Conservation (phyloP, 306 rosid genomes). For the Rosa rugosa region DNA sequence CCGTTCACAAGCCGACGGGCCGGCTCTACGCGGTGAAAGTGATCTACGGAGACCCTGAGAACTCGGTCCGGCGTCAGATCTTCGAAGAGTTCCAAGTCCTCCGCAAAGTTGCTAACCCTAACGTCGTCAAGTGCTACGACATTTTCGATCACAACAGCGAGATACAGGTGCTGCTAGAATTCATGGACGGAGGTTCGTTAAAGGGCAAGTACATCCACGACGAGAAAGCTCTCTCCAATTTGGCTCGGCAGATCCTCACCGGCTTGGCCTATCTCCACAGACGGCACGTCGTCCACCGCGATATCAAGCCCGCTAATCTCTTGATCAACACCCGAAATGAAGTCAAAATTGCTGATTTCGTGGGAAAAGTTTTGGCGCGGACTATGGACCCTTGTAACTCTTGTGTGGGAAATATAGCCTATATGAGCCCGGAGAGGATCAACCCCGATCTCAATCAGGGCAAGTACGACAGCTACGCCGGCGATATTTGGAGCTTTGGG, state of each 20-base stretch:
- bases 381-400: constrained; percentile 98
- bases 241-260: constrained; percentile 75
- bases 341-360: constrained; percentile 98
- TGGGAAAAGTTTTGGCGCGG: constrained; percentile 70
- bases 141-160: constrained; percentile 91
- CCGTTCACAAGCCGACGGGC: constrained; percentile 49
- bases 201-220: constrained; percentile 63
- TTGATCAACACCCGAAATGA: constrained; percentile 59
- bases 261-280: constrained; percentile 85
- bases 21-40: constrained; percentile 69
- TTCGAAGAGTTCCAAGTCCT: constrained; percentile 85
- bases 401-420: constrained; percentile 87
- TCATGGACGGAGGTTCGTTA: constrained; percentile 79
- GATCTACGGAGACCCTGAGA: constrained; percentile 72
- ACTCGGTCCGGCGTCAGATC: constrained; percentile 72
- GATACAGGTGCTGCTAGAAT: constrained; percentile 84
- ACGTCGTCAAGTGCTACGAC: constrained; percentile 91
- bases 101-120: constrained; percentile 59
- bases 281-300: constrained; percentile 82
- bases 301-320: constrained; percentile 91
- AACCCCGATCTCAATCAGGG: constrained; percentile 67
- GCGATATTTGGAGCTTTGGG: constrained; percentile 64
- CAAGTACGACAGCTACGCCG: constrained; percentile 41
- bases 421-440: constrained; percentile 96
- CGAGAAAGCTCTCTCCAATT: constrained; percentile 65